Conservation (phyloP, 345 rosid genomes). For the Eucalyptus marginata region DNA sequence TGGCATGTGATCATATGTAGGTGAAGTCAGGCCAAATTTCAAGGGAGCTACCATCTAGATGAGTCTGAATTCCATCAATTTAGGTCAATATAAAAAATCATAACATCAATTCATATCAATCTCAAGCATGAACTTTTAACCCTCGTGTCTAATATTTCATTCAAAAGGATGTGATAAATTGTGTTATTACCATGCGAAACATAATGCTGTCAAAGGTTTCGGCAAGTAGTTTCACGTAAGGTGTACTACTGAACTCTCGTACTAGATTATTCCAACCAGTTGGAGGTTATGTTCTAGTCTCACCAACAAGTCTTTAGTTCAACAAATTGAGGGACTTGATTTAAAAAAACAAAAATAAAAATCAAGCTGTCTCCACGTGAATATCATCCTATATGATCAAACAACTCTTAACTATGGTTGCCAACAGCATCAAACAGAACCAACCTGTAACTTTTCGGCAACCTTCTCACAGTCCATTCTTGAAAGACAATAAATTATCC, state of each 20-base stretch:
- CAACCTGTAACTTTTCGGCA: slow-evolving; percentile 78
- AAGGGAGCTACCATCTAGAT: neutral
- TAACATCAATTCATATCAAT: neutral
- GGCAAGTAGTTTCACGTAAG: neutral
- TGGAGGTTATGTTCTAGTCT: neutral
- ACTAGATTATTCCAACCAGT: neutral
- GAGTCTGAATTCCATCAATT: neutral
- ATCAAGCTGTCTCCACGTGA: neutral
- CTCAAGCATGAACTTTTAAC: neutral
- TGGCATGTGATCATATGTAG: neutral
- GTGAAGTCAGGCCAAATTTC: neutral
- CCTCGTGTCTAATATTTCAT: neutral
- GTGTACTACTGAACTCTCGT: neutral
- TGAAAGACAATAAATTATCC: slow-evolving; percentile 96
- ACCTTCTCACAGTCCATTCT: slow-evolving; percentile 99
- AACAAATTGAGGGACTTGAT: neutral
- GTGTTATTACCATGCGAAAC: neutral
- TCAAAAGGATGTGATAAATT: neutral
- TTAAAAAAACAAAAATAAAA: neutral
- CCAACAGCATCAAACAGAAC: neutral
- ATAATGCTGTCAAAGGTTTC: neutral
- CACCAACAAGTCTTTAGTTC: neutral
- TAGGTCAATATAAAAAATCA: neutral
- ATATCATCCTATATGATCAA: neutral
- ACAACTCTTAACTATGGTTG: neutral